A percentile compares a stretch with the other conserved stretches of the same genome.
Conservation (phyloP, 129 eudicot genomes). For the Sambucus nigra region DNA sequence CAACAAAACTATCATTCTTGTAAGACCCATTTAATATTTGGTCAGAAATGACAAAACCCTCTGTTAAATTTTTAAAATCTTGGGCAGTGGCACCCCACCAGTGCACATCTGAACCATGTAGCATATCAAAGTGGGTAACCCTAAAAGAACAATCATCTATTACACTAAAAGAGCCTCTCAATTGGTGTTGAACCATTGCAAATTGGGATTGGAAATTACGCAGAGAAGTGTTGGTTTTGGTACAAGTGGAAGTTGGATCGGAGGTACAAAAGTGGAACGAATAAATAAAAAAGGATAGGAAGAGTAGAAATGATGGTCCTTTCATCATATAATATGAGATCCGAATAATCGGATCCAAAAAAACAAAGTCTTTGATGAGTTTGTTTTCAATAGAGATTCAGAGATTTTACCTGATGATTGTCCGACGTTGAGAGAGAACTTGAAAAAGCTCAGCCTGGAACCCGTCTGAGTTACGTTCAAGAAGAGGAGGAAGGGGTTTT, state of each 20-base stretch:
- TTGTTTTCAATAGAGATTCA: background rate
- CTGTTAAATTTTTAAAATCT: slow-evolving; percentile 60
- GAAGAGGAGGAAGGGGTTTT: too few species aligned
- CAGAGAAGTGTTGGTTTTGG: slow-evolving; percentile 41
- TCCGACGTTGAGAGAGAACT: too few species aligned
- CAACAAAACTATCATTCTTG: slow-evolving; percentile 54
- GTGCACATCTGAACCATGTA: slow-evolving; percentile 66
- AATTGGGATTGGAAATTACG: slow-evolving; percentile 54
- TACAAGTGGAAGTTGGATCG: slow-evolving; percentile 34
- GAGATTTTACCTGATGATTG: background rate
- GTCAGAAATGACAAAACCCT: slow-evolving; percentile 72
- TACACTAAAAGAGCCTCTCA: slow-evolving; percentile 60
- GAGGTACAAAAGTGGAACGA: slow-evolving; percentile 14
- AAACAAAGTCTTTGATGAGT: background rate
- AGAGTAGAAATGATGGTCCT: background rate
- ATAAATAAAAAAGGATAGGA: slow-evolving; percentile 8
- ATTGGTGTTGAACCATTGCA: slow-evolving; percentile 78
- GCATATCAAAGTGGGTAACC: slow-evolving; percentile 84
- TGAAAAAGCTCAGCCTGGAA: too few species aligned
- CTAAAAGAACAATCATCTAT: slow-evolving; percentile 80
- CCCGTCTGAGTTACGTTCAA: too few species aligned
- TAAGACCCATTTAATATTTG: slow-evolving; percentile 39
- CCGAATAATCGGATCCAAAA: slow-evolving; percentile 8
- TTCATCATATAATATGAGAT: background rate
- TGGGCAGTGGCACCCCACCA: slow-evolving; percentile 94